Evolutionary conservation across 139 green algal genomes (phyloP).

Genomic region (Microglena sp.): DNA sequence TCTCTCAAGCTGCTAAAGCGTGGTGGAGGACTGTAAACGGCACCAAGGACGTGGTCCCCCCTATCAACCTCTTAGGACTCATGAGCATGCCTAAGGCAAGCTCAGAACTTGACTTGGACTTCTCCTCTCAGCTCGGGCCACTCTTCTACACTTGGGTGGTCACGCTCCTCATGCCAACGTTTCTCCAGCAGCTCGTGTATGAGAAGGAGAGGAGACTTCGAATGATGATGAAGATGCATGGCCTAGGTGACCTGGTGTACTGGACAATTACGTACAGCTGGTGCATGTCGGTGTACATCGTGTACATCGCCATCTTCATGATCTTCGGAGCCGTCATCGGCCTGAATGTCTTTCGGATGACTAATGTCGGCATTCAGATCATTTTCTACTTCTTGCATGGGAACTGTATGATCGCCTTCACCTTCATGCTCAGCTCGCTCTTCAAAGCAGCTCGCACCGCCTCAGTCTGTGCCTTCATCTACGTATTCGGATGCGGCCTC

Average conservation of each 20-base stretch:
- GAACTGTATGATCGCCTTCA: slow-evolving; percentile 72
- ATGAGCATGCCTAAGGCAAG: slow-evolving; percentile 37
- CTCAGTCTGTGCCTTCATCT: slow-evolving; percentile 62
- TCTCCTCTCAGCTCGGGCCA: slow-evolving; percentile 56
- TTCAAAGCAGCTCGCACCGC: slow-evolving; percentile 58
- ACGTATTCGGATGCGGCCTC: slow-evolving; percentile 66
- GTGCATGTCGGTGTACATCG: slow-evolving; percentile 60
- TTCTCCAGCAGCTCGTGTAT: slow-evolving; percentile 46
- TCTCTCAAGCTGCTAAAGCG: too few relatives aligned
- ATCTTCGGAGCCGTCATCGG: slow-evolving; percentile 50
- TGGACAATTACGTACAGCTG: slow-evolving; percentile 64
- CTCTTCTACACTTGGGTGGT: slow-evolving; percentile 73
- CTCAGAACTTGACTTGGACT: slow-evolving; percentile 50
- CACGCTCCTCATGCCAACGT: slow-evolving; percentile 57
- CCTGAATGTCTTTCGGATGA: slow-evolving; percentile 77
- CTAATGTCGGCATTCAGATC: slow-evolving; percentile 37
- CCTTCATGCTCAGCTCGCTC: slow-evolving; percentile 68
- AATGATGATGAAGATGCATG: slow-evolving; percentile 97
- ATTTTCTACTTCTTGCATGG: slow-evolving; percentile 83
- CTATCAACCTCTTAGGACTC: slow-evolving; percentile 2
- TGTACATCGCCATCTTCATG: slow-evolving; percentile 79
- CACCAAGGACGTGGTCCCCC: background rate
- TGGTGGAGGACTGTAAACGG: too few relatives aligned
- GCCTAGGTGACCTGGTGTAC: slow-evolving; percentile 58
- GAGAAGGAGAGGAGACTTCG: slow-evolving; percentile 75